Conservation (phyloP, 495 filamentous ascomycete genomes). For the Cetradonia linearis region DNA sequence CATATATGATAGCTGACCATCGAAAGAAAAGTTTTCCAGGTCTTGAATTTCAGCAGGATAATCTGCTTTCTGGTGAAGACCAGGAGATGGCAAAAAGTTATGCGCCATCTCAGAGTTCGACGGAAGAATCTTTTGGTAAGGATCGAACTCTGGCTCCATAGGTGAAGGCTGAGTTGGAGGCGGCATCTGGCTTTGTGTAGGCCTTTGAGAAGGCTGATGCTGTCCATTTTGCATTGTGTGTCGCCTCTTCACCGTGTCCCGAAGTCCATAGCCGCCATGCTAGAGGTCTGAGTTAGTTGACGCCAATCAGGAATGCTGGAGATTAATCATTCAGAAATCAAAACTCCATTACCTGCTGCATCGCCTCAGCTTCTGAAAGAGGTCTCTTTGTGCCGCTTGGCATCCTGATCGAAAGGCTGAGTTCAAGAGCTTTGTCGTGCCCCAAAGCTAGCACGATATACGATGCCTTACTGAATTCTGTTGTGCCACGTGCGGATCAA, state of each 20-base stretch:
- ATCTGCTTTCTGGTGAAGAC: constrained; percentile 6
- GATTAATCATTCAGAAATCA: background rate
- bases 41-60: constrained; percentile 6
- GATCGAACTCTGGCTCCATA: constrained; percentile 13
- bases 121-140: background rate
- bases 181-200: constrained; percentile 11
- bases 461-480: background rate
- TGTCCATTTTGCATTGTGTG: constrained; percentile 3
- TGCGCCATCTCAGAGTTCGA: constrained; percentile 9
- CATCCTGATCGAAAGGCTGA: background rate
- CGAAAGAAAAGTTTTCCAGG: background rate
- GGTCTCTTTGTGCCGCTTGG: constrained; percentile 7
- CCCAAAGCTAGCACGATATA: background rate
- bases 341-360: constrained; percentile 12
- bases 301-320: background rate
- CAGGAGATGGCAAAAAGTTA: constrained; percentile 6
- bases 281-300: constrained; percentile 1
- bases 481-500: background rate
- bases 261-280: constrained; percentile 2
- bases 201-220: background rate
- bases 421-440: constrained; percentile 6
- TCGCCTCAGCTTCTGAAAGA: constrained; percentile 9
- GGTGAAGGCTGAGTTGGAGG: constrained; percentile 12
- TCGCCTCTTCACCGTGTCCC: background rate
- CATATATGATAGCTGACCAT: constrained; percentile 7